Percentiles rank a stretch among this genome's conserved stretches.
These are phyloP conservation scores for Hypomyces rosellus DNA, from an alignment of 2,329 filamentous ascomycete species.

Conservation along the genomic window DNA sequence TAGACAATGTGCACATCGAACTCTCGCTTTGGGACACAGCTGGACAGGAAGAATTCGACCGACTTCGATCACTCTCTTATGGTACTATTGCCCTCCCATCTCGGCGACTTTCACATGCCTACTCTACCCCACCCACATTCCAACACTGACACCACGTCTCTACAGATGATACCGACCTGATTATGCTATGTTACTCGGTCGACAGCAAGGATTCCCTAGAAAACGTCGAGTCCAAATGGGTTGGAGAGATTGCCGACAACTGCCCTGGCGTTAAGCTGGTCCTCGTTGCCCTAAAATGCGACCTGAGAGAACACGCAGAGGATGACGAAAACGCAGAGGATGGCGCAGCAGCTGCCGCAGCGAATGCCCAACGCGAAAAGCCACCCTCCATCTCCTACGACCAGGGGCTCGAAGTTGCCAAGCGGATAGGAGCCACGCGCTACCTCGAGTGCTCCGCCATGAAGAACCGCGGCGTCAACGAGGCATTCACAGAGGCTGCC, in stretches of 20 bases:
- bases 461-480: constrained; percentile 95
- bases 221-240: constrained; percentile 98
- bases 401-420: constrained; percentile 82
- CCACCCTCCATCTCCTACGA: constrained; percentile 81
- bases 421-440: constrained; percentile 84
- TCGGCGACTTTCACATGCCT: background rate
- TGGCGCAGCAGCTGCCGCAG: constrained; percentile 26
- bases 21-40: constrained; percentile 97
- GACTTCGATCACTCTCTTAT: constrained; percentile 89
- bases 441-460: constrained; percentile 99
- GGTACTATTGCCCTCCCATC: constrained; percentile 41
- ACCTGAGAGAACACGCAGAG: constrained; percentile 71
- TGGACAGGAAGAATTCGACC: constrained; percentile 97
- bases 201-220: constrained; percentile 95
- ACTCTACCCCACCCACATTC: constrained; percentile 4
- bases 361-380: constrained; percentile 45
- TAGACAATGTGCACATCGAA: constrained; percentile 95
- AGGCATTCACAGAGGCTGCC: constrained; percentile 96
- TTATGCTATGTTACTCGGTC: constrained; percentile 98
- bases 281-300: constrained; percentile 92
- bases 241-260: constrained; percentile 95
- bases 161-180: constrained; percentile 80
- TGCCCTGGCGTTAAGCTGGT: constrained; percentile 94
- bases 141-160: constrained; percentile 4
- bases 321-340: constrained; percentile 67